Base-by-base conservation (phyloP, 2,329 filamentous ascomycete species). In the Pyrenophora seminiperda region DNA sequence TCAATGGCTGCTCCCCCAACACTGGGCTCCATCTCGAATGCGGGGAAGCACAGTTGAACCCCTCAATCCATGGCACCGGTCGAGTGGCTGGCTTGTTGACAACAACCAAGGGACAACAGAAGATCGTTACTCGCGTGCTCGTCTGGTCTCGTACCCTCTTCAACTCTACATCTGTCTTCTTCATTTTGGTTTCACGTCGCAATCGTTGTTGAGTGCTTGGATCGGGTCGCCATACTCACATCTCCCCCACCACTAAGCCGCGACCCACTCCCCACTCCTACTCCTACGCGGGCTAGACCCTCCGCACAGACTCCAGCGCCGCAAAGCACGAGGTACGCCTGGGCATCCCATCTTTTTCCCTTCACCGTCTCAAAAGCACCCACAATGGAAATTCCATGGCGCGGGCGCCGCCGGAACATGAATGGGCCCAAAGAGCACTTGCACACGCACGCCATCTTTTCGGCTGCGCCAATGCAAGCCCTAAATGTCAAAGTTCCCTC, bases 21-120 rank as follows among this genome's bases (percentile, higher is more conserved):
- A 59, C 57, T 58, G 56, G 56, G 50, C 54, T 57, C 47, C 29
- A 29, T 47, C 50, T 59, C 52, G 47, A 50, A 62, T 62, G 62
- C 62, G 61, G 61, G 61, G 58, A 58, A 61, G 55, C 29, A 54
- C 51, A 53, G 39, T 50, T 39, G 50, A 45, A 58, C 62, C 62
- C 62, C 62, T 63, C 60, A 51, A 51, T 56, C 37, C 48, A 61
- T 48, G 60, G 54, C 48, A 55, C 49, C 53, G 48, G 50, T 56
- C 54, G 48, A 58, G 48, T 59, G 52, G 54, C 50, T 43, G 46
- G 43, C 37, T 34, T 50, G 47, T 49, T 43, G 42, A 47, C 45
- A 39, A 54, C 50, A 39, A 54, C 50, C 43, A 51, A 40, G 34
- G 34, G 31, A 41, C 27, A 42, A 42, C 43, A 37, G 43, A 30